Evolutionary conservation across 2,329 filamentous ascomycete species (phyloP).

Genomic region (Ophiostoma sp.): DNA sequence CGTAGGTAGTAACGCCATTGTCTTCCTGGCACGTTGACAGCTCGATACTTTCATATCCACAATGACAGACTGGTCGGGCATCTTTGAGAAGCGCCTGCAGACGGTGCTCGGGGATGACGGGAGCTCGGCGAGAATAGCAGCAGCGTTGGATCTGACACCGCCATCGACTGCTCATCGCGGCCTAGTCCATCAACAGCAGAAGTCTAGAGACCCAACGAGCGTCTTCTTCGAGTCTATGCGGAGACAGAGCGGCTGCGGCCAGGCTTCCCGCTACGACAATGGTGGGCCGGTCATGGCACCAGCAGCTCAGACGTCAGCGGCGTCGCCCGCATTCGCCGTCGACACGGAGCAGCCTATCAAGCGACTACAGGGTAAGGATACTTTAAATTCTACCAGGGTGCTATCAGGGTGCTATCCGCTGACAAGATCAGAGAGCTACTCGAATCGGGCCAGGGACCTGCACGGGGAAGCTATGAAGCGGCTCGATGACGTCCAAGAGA

Average conservation of each 20-base stretch:
- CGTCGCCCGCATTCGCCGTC: not conserved
- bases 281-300: slow-evolving; percentile 3
- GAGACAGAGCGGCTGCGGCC: slow-evolving; percentile 13
- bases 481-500: slow-evolving; percentile 14
- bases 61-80: slow-evolving; percentile 25
- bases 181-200: not conserved
- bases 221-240: slow-evolving; percentile 26
- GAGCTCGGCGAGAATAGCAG: not conserved
- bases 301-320: not conserved
- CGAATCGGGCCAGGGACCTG: slow-evolving; percentile 21
- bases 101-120: slow-evolving; percentile 18
- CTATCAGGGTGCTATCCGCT: too few species aligned
- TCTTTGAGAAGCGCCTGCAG: slow-evolving; percentile 25
- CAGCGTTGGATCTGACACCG: slow-evolving; percentile 19
- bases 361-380: slow-evolving; percentile 11
- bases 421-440: slow-evolving; percentile 24
- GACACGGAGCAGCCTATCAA: not conserved
- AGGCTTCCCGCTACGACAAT: not conserved
- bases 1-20: not conserved
- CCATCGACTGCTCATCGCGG: slow-evolving; percentile 16
- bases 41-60: not conserved
- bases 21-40: too few species aligned
- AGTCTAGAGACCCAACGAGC: slow-evolving; percentile 19
- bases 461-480: slow-evolving; percentile 21
- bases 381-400: too few species aligned